Evolutionary conservation across 75 land plant species (phyloP).

Genomic region (Selaginella tamariscina): DNA sequence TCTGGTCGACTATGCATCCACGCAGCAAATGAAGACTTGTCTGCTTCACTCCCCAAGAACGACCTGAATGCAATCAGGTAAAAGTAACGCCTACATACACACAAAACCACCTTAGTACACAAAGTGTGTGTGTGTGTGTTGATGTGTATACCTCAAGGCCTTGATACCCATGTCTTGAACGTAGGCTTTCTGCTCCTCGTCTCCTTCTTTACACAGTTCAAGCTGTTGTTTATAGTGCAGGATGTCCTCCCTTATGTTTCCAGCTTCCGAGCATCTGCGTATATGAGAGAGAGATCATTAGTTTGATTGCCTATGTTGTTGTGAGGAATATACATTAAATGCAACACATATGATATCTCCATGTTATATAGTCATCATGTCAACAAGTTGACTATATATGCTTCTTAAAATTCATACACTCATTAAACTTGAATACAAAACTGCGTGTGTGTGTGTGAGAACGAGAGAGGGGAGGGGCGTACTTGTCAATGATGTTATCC

Average conservation of each 20-base stretch:
- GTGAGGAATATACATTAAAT: no score
- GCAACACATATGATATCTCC: no score
- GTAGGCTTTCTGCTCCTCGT: conserved; percentile 45
- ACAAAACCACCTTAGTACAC: neutral
- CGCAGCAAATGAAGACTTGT: conserved; percentile 38
- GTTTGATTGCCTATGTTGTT: no score
- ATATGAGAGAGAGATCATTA: no score
- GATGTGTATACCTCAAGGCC: conserved; percentile 57
- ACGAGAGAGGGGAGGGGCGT: conserved; percentile 9
- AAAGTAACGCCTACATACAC: conserved; percentile 76
- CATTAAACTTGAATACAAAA: no score
- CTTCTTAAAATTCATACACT: no score
- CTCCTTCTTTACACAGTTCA: conserved; percentile 27
- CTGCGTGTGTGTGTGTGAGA: neutral
- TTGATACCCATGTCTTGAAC: conserved; percentile 81
- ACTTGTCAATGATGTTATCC: conserved; percentile 77
- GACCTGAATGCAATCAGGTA: conserved; percentile 86
- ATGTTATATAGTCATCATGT: conserved; percentile 12
- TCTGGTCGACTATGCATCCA: conserved; percentile 94
- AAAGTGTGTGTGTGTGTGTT: neutral
- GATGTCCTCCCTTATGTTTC: conserved; percentile 73
- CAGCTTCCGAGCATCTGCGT: conserved; percentile 91
- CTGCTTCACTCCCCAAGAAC: conserved; percentile 49
- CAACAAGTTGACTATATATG: no score
- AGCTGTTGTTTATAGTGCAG: conserved; percentile 45